Base-by-base conservation (phyloP, 306 rosid genomes). In the Hippophae rhamnoides region DNA sequence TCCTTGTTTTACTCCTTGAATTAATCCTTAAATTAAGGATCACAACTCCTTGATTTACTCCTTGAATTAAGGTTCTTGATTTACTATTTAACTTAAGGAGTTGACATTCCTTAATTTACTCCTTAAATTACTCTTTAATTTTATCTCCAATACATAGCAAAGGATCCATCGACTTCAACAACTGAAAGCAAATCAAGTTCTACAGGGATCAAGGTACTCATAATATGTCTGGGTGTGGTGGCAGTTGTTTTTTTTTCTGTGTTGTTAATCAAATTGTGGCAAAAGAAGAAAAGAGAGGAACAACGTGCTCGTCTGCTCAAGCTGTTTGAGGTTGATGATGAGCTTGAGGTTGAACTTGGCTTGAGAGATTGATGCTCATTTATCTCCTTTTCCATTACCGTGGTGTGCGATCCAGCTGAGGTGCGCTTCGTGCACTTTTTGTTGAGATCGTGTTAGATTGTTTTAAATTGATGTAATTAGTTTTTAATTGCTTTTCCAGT, bases 291-390 rank as follows among this genome's bases (percentile, higher is more conserved):
- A 83, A 81, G 94, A 72, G 88, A 77, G 59, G 89, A 79, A 60
- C 94, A 85, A 45, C 94, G 85, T 69, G 94, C 94, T 49, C 90
- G 94, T 61, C 90, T 85, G 48, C 81, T 89, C 66, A 89, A 83
- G 89, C 81, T 89, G 66, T 89, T 89, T 65, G 94, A 89, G 73
- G 96, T 85, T 38, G 96, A 89, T 31, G 96, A 89, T 70, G 96
- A 89, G 61, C 96, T 89, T 27, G 94, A 89, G 79, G 89, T 89
- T 9, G 96, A 89, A 65, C 88, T 89, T 13, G 96, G 96, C 41
- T 79, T 89, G 76, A 81, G 84, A 44, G 96, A 83, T 72, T 89
- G 81, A 89, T 52, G 18, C 0, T 23, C 13, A 45, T 8, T 7
- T 7, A 0, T 12, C 54, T 59, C 52, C 41, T 55, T 13, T 18